phyloP scores from a whole-genome alignment of 352 stramenopile genomes.

The Pythium coloratum region DNA sequence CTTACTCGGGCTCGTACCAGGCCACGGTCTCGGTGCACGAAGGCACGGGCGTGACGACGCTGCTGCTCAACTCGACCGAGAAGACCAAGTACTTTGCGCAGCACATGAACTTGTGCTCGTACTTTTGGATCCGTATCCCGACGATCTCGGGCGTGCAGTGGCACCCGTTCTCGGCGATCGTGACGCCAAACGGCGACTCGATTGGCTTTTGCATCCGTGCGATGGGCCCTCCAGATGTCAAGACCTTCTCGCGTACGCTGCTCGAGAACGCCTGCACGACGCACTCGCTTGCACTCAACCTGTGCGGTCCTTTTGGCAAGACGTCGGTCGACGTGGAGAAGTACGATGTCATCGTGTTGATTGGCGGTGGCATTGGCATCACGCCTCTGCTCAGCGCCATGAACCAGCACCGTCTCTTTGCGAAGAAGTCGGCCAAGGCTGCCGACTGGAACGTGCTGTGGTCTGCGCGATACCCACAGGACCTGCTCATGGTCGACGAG shows the following conservation, averaged over 20 bases:
- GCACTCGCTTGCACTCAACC: slow-evolving; percentile 45
- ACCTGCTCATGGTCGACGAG: slow-evolving; percentile 74
- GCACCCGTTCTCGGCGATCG: slow-evolving; percentile 83
- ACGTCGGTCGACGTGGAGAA: slow-evolving; percentile 57
- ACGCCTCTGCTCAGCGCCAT: slow-evolving; percentile 75
- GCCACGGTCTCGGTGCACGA: slow-evolving; percentile 42
- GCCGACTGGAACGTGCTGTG: slow-evolving; percentile 62
- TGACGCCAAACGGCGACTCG: slow-evolving; percentile 67
- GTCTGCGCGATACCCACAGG: slow-evolving; percentile 54
- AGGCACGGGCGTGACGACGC: slow-evolving; percentile 43
- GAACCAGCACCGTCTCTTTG: slow-evolving; percentile 51
- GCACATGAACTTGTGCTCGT: slow-evolving; percentile 59
- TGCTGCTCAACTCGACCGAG: slow-evolving; percentile 50
- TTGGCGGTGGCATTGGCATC: slow-evolving; percentile 74
- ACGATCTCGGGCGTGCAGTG: slow-evolving; percentile 64
- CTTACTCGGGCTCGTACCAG: slow-evolving; percentile 50
- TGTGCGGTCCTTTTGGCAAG: slow-evolving; percentile 73
- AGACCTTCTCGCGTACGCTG: slow-evolving; percentile 55
- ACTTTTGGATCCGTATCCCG: slow-evolving; percentile 78
- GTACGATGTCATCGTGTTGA: slow-evolving; percentile 68
- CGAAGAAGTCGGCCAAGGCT: slow-evolving; percentile 32
- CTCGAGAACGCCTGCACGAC: slow-evolving; percentile 43
- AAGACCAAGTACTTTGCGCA: slow-evolving; percentile 65
- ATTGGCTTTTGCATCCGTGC: slow-evolving; percentile 78
- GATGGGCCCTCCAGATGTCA: slow-evolving; percentile 33